Conservation (phyloP, 192 early-diverging fungal species). For the Coemansia sp. region DNA sequence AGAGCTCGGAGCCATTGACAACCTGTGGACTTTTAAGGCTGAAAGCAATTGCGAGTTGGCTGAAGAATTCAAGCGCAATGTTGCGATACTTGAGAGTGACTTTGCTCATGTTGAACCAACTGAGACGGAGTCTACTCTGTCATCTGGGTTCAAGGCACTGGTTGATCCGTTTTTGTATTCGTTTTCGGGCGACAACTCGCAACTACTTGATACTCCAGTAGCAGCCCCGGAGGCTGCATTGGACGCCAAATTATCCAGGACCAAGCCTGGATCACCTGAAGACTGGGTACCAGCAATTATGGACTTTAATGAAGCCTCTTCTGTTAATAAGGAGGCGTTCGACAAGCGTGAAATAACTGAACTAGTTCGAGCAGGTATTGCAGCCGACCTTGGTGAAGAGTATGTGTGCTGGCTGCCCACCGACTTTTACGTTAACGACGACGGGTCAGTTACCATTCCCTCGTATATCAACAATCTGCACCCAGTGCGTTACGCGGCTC, state of each 20-base stretch:
- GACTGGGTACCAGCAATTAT: not conserved
- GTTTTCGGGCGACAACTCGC: not conserved
- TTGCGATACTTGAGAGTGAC: not conserved
- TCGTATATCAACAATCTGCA: constrained; percentile 76
- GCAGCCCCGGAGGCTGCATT: not conserved
- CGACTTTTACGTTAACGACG: constrained; percentile 52
- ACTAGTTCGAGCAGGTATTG: not conserved
- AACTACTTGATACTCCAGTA: not conserved
- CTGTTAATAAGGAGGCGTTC: not conserved
- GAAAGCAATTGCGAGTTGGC: not conserved
- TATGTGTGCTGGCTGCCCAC: constrained; percentile 61
- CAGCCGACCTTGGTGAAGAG: not conserved
- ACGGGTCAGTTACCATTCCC: constrained; percentile 40
- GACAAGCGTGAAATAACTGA: constrained; percentile 12
- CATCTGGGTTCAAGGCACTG: not conserved
- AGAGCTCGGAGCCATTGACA: constrained; percentile 42
- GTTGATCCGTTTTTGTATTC: not conserved
- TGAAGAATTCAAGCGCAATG: not conserved
- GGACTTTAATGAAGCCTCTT: not conserved
- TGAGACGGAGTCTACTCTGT: not conserved
- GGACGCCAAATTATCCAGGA: not conserved
- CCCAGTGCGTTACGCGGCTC: constrained; percentile 34
- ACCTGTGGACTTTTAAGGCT: constrained; percentile 6
- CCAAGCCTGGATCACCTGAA: not conserved
- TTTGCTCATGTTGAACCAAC: not conserved